Base-by-base conservation (phyloP, 2,329 filamentous ascomycete genomes). In the Fusarium kyushuense region DNA sequence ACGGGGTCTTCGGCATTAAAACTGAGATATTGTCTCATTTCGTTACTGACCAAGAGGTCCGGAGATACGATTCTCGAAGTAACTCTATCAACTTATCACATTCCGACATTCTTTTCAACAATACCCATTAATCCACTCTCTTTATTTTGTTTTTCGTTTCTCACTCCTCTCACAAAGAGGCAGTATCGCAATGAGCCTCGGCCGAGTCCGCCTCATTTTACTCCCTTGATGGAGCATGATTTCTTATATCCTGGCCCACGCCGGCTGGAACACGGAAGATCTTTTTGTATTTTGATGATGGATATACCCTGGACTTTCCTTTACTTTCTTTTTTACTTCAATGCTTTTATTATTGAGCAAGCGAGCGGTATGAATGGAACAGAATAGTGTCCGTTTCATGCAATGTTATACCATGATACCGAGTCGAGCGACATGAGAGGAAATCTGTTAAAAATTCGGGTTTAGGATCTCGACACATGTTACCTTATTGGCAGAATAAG, bases 271-370 rank as follows among this genome's bases (percentile, higher is more conserved):
- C 60, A 53, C 61, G 54, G 58, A 57, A 64, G 61, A 60, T 61
- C 19, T 71, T 73, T 68, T 64, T 62, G 55, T 49, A 58, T 62
- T 67, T 70, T 63, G 54, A 76, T 67, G 75, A 76, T 67, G 75
- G 75, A 76, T 77, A 76, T 76, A 76, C 75, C 75, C 73, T 64
- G 58, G 64, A 52, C 57, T 66, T 68, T 69, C 70, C 54, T 63
- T 72, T 63, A 63, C 55, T 56, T 58, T 63, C 54, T 53, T 51
- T 48, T 40, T 54, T 49, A 48, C 51, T 41, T 52, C 17, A 40
- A 59, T 70, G 48, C 65, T 54, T 65, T 62, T 49, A 72, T 57
- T 57, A 64, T 29, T 30, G 58, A 64, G 40, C 53, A 32, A 67
- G 62, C 52, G 65, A 70, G 58, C 56, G 59, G 40, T 30, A 64